Evolutionary conservation across 1,284 basidiomycete genomes (phyloP).

Genomic region (Tylopilus orsonianus): DNA sequence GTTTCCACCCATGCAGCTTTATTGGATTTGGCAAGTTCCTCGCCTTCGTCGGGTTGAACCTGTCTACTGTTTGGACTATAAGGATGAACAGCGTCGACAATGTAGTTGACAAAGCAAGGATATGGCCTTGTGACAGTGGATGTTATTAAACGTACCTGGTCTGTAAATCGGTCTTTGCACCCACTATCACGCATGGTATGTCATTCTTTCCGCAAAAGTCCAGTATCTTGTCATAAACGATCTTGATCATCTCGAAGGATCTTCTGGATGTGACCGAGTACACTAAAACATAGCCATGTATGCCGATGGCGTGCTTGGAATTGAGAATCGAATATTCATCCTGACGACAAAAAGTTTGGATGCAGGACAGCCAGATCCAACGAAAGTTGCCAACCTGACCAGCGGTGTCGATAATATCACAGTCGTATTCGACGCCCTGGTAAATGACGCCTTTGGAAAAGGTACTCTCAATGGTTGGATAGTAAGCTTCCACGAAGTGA

Average conservation of each 20-base stretch:
- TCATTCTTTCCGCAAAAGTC: slow-evolving; percentile 89
- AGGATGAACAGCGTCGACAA: slow-evolving; percentile 27
- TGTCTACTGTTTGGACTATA: slow-evolving; percentile 55
- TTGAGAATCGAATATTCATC: slow-evolving; percentile 87
- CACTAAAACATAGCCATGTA: slow-evolving; percentile 87
- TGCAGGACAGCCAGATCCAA: background rate
- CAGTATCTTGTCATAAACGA: slow-evolving; percentile 96
- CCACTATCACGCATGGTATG: slow-evolving; percentile 95
- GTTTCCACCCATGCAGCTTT: slow-evolving; percentile 85
- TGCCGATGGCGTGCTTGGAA: slow-evolving; percentile 79
- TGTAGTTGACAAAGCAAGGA: slow-evolving; percentile 10
- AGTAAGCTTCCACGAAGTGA: slow-evolving; percentile 79
- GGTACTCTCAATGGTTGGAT: slow-evolving; percentile 93
- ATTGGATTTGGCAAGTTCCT: slow-evolving; percentile 72
- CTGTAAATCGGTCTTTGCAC: slow-evolving; percentile 89
- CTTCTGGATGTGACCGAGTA: slow-evolving; percentile 92
- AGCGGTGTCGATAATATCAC: slow-evolving; percentile 98
- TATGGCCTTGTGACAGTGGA: slow-evolving; percentile 13
- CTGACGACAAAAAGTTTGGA: slow-evolving; percentile 27
- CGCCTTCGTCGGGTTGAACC: slow-evolving; percentile 73
- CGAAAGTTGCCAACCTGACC: slow-evolving; percentile 63
- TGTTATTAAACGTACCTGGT: slow-evolving; percentile 52
- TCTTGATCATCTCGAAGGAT: slow-evolving; percentile 96
- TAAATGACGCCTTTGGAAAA: slow-evolving; percentile 84
- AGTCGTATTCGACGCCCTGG: slow-evolving; percentile 86